phyloP scores from a whole-genome alignment of 768 basidiomycete genomes.

The Psilocybe sp. region DNA sequence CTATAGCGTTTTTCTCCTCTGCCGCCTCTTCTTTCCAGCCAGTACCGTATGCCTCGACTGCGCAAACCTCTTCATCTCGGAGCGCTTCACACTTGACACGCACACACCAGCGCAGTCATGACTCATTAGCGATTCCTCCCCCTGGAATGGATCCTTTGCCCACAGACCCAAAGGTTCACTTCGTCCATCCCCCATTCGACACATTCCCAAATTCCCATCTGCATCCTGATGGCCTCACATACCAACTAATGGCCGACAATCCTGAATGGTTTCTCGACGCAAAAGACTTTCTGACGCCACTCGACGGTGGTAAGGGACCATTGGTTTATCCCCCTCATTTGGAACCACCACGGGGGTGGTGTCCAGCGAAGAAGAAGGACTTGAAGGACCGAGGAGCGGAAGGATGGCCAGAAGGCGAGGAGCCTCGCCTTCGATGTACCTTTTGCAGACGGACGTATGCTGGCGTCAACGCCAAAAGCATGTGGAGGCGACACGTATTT shows the following conservation, averaged over 20 bases:
- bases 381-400: conserved; percentile 65
- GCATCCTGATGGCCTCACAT: conserved; percentile 67
- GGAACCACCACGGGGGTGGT: conserved; percentile 85
- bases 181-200: conserved; percentile 74
- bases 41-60: conserved; percentile 53
- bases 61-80: conserved; percentile 17
- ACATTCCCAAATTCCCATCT: conserved; percentile 60
- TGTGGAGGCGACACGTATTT: conserved; percentile 88
- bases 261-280: conserved; percentile 79
- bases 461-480: conserved; percentile 86
- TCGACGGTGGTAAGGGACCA: conserved; percentile 45
- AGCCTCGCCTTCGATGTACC: conserved; percentile 77
- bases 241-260: conserved; percentile 69
- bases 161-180: conserved; percentile 62
- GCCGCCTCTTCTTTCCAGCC: conserved; percentile 66
- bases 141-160: conserved; percentile 66
- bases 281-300: conserved; percentile 54
- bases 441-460: conserved; percentile 84
- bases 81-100: conserved; percentile 24
- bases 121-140: conserved; percentile 43
- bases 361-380: conserved; percentile 81
- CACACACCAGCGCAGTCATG: conserved; percentile 30
- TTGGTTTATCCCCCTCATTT: conserved; percentile 73
- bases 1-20: conserved; percentile 60
- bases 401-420: conserved; percentile 79